Evolutionary conservation across 2,329 filamentous ascomycete species (phyloP), one percentile per base, ranked within the genome.

Genomic region (Diplodia intermedia): DNA sequence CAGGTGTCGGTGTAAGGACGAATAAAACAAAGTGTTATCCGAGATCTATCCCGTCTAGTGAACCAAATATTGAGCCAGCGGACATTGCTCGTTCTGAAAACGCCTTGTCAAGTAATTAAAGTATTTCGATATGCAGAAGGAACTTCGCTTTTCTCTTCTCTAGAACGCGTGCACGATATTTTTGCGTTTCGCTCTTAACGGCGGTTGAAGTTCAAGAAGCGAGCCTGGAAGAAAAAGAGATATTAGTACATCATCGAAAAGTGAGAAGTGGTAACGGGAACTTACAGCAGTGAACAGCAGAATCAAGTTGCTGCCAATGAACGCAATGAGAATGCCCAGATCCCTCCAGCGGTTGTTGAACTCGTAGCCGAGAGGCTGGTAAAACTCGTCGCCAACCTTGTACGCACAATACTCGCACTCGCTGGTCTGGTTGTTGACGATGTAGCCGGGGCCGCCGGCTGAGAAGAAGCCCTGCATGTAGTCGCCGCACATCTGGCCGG

Each of bases 401-500:
- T 88, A 96, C 0, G 92, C 91, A 75, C 93, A 97, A 81, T 96
- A 97, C 74, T 90, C 82, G 80, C 93, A 97, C 26, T 83, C 80
- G 56, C 81, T 85, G 0, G 90, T 91, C 1, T 83, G 82, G 71
- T 91, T 90, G 73, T 88, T 82, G 47, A 87, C 83, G 2, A 97
- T 77, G 72, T 96, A 96, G 0, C 93, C 93, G 0, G 86, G 75
- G 0, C 89, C 90, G n/a, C 91, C 89, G 3, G 73, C 74, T 3
- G 82, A 80, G 75, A 95, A 93, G 80, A 92, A 96, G 1, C 83
- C 73, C 52, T 79, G 71, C 89, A 94, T 93, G 81, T 96, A 96
- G 23, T 89, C 85, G 43, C 90, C 91, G 75, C 92, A 96, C 1
- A 84, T 89, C 75, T 88, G 83, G 14, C 88, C 88, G 0, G 78